Evolutionary conservation across 108 stramenopile species (phyloP).

Genomic region (Ochromonas danica): DNA sequence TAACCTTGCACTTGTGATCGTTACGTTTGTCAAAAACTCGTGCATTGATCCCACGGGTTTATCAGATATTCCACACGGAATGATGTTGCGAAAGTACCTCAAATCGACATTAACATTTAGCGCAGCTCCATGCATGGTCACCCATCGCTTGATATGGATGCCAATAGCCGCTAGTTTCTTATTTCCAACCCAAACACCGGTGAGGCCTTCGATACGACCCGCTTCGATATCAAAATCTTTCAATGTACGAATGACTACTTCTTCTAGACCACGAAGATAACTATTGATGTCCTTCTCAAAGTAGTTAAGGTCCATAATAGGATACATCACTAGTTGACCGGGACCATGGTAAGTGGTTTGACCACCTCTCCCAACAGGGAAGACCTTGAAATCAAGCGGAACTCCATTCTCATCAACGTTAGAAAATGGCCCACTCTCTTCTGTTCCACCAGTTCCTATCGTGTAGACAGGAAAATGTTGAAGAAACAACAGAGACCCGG

Average conservation of each 20-base stretch:
- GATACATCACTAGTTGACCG: slow-evolving; percentile 92
- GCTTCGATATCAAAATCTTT: background rate
- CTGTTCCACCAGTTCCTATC: too few relatives aligned
- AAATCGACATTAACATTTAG: slow-evolving; percentile 82
- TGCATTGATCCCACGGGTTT: background rate
- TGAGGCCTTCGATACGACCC: slow-evolving; percentile 39
- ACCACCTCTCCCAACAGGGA: slow-evolving; percentile 88
- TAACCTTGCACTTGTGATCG: background rate
- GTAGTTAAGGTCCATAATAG: slow-evolving; percentile 76
- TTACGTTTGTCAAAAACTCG: background rate
- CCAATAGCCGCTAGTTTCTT: slow-evolving; percentile 89
- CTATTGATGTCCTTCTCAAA: slow-evolving; percentile 84
- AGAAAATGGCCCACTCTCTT: slow-evolving; percentile 58
- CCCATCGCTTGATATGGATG: slow-evolving; percentile 79
- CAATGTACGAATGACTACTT: slow-evolving; percentile 67
- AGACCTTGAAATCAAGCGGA: background rate
- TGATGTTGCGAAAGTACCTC: slow-evolving; percentile 69
- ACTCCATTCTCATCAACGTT: background rate
- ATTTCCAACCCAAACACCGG: slow-evolving; percentile 86
- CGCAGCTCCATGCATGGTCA: slow-evolving; percentile 94
- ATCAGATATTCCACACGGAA: slow-evolving; percentile 63
- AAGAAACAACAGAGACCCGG: slow-evolving; percentile 66
- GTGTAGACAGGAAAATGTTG: slow-evolving; percentile 96
- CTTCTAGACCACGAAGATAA: slow-evolving; percentile 89
- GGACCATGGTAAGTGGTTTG: slow-evolving; percentile 98